These are phyloP conservation scores for Poterioochromonas sp. DNA, from an alignment of 352 stramenopile species.

Conservation along the genomic window DNA sequence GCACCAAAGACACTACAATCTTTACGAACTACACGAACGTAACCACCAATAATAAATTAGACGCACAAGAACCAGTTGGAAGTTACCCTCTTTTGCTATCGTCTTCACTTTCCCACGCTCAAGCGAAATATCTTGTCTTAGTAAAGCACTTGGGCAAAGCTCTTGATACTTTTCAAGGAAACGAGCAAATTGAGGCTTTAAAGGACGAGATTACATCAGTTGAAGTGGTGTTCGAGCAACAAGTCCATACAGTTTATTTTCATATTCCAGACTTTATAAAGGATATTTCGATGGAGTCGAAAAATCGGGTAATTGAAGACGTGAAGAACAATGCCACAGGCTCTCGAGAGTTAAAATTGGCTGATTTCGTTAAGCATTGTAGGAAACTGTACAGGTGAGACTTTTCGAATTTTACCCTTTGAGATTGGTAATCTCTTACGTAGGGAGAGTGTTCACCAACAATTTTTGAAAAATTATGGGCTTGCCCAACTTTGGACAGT, in stretches of 20 bases:
- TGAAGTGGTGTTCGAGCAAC: constrained; percentile 14
- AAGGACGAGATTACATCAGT: background rate
- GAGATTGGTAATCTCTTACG: background rate
- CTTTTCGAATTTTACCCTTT: too few relatives aligned
- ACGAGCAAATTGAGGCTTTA: background rate
- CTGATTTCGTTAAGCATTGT: background rate
- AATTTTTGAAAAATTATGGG: constrained; percentile 3
- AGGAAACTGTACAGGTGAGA: too few relatives aligned
- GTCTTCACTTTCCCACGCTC: background rate
- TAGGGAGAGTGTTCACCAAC: background rate
- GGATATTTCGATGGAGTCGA: background rate
- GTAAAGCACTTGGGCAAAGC: background rate
- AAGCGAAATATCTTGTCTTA: constrained; percentile 30
- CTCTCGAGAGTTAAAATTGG: constrained; percentile 27
- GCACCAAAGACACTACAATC: too few relatives aligned
- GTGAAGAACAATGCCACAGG: background rate
- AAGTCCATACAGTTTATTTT: constrained; percentile 14
- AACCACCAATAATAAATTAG: too few relatives aligned
- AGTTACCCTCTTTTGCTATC: too few relatives aligned
- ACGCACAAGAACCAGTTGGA: too few relatives aligned
- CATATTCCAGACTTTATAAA: background rate
- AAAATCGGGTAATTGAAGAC: background rate
- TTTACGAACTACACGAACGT: too few relatives aligned
- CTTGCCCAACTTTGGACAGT: background rate
- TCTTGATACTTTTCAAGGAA: background rate